phyloP scores from a whole-genome alignment of 1,139 yeast species.

The Kodamaea plutei region DNA sequence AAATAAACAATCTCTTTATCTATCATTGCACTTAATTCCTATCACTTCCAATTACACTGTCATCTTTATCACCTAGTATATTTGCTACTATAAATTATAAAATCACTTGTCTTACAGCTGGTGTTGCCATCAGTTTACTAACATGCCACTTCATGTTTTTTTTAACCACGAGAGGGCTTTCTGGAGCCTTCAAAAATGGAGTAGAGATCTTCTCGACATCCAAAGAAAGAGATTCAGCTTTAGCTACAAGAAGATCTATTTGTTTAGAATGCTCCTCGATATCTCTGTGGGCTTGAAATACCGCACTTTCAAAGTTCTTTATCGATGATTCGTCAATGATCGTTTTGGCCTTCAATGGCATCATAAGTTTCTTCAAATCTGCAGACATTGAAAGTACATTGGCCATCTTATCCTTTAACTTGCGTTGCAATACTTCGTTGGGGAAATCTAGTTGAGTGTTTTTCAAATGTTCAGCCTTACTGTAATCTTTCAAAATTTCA shows the following conservation, averaged over 20 bases:
- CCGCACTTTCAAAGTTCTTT: conserved; percentile 15
- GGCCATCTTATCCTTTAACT: conserved; percentile 9
- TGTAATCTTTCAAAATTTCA: conserved; percentile 10
- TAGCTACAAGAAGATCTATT: conserved; percentile 3
- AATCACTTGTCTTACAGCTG: too few relatives aligned
- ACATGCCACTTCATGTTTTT: conserved; percentile 5
- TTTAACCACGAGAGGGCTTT: conserved; percentile 2
- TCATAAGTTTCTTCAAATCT: conserved; percentile 12
- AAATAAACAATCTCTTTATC: too few relatives aligned
- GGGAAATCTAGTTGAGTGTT: conserved; percentile 17
- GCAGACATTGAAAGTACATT: conserved; percentile 9
- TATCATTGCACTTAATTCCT: too few relatives aligned
- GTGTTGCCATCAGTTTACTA: too few relatives aligned
- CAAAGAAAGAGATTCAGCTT: too few relatives aligned
- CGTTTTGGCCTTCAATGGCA: conserved; percentile 17
- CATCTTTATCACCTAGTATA: too few relatives aligned
- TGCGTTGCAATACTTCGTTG: conserved; percentile 13
- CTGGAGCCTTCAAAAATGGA: too few relatives aligned
- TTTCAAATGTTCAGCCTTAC: conserved; percentile 10
- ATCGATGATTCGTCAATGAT: conserved; percentile 10
- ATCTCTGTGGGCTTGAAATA: conserved; percentile 9
- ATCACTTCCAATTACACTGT: too few relatives aligned
- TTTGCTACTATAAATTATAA: too few relatives aligned
- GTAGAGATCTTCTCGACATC: conserved; percentile 1
- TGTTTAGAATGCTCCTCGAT: conserved; percentile 6